phyloP scores from a whole-genome alignment of 805 yeast genomes.

The Wickerhamiella occidentalis region DNA sequence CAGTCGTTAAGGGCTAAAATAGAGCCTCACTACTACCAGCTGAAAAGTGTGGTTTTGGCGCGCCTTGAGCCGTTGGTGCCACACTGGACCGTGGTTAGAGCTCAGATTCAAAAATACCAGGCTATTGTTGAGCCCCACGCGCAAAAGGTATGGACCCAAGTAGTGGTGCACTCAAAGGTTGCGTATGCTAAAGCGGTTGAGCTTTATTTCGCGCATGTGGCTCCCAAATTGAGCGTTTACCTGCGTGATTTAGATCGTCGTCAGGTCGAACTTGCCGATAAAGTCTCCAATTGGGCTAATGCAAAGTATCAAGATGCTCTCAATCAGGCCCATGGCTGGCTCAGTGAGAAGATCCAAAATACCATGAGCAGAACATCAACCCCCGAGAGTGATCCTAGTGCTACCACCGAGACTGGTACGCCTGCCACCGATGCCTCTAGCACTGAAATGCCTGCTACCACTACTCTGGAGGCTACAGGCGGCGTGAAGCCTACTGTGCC shows the following conservation, averaged over 20 bases:
- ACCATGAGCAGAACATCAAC: neutral
- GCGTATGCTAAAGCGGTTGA: neutral
- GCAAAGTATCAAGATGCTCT: neutral
- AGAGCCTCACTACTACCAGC: neutral
- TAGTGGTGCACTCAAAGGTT: neutral
- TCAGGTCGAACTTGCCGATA: neutral
- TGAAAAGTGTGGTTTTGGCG: neutral
- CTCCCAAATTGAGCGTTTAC: neutral
- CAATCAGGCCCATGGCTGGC: neutral
- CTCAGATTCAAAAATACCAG: neutral
- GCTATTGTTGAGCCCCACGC: neutral
- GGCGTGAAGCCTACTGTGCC: neutral
- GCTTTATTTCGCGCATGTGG: neutral
- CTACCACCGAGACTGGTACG: slow-evolving; percentile 4
- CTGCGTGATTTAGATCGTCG: neutral
- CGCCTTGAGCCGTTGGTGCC: slow-evolving; percentile 1
- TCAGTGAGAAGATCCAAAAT: neutral
- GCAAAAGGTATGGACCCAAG: neutral
- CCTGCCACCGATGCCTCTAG: slow-evolving; percentile 9
- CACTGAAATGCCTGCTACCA: slow-evolving; percentile 3
- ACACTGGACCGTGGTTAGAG: neutral
- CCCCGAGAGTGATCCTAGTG: neutral
- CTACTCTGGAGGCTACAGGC: neutral
- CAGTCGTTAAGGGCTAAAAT: neutral
- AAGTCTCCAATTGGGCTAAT: neutral